Percentiles rank a stretch among this genome's conserved stretches.
These are phyloP conservation scores for Hericium erinaceus DNA, from an alignment of 768 basidiomycete species.

Conservation along the genomic window DNA sequence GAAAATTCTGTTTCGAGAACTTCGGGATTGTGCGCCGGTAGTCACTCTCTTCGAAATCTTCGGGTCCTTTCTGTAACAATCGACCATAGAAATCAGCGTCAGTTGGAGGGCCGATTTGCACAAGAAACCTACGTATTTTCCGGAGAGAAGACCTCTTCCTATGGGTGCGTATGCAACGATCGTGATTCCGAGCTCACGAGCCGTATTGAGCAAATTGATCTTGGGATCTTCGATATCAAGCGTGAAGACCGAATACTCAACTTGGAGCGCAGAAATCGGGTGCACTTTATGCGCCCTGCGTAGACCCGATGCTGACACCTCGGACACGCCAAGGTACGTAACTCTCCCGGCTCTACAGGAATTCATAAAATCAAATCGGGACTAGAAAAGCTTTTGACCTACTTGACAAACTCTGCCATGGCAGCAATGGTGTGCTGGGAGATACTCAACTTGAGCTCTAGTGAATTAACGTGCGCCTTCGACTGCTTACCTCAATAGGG, in stretches of 20 bases:
- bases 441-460: not conserved
- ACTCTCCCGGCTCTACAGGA: constrained; percentile 23
- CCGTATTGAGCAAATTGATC: constrained; percentile 18
- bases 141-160: constrained; percentile 23
- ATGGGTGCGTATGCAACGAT: constrained; percentile 28
- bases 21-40: constrained; percentile 17
- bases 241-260: constrained; percentile 32
- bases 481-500: constrained; percentile 7
- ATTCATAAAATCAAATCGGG: not conserved
- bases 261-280: constrained; percentile 27
- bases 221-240: constrained; percentile 21
- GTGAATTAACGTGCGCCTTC: not conserved
- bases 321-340: constrained; percentile 27
- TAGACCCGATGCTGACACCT: constrained; percentile 23
- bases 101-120: not conserved
- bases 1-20: constrained; percentile 33
- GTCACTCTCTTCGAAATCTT: constrained; percentile 23
- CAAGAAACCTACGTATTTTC: constrained; percentile 20
- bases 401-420: constrained; percentile 19
- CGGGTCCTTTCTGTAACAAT: constrained; percentile 17
- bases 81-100: not conserved
- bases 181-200: constrained; percentile 25
- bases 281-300: constrained; percentile 30
- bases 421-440: constrained; percentile 7
- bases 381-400: constrained; percentile 17